Conservation (phyloP, 805 yeast genomes). For the Brettanomyces bruxellensis region DNA sequence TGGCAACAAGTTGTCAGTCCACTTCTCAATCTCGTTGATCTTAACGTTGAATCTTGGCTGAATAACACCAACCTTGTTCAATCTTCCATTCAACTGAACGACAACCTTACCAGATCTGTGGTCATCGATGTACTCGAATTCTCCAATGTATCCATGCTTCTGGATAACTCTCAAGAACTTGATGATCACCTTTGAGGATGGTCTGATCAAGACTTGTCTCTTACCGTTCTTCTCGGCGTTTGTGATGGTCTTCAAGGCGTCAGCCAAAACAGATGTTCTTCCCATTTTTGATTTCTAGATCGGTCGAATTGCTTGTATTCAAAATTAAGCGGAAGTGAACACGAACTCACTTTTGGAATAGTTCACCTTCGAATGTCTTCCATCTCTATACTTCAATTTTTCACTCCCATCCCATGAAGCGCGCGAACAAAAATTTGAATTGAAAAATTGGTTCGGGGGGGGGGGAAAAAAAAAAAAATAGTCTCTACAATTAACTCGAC, state of each 20-base stretch:
- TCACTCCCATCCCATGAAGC: too few relatives aligned
- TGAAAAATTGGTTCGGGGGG: too few relatives aligned
- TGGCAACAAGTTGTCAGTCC: conserved; percentile 98
- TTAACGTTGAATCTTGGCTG: conserved; percentile 98
- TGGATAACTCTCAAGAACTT: conserved; percentile 95
- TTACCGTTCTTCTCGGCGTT: conserved; percentile 99
- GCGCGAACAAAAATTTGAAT: too few relatives aligned
- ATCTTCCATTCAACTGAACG: conserved; percentile 94
- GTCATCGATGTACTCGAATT: conserved; percentile 96
- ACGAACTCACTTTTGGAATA: too few relatives aligned
- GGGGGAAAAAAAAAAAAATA: too few relatives aligned
- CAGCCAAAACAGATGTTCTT: conserved; percentile 97
- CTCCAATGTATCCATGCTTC: conserved; percentile 97
- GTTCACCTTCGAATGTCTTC: too few relatives aligned
- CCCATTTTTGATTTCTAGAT: conserved; percentile 51
- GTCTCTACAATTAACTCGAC: too few relatives aligned
- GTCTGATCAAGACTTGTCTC: conserved; percentile 97
- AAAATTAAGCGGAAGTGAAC: too few relatives aligned
- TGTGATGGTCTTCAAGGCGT: conserved; percentile 96
- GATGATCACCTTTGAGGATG: conserved; percentile 96
- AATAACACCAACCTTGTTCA: conserved; percentile 98
- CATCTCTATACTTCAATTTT: too few relatives aligned
- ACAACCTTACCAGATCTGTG: conserved; percentile 99
- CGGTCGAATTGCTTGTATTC: too few relatives aligned
- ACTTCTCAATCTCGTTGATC: conserved; percentile 91